Percentiles rank a stretch among this genome's conserved stretches.
Conservation (phyloP, 192 early-diverging fungal genomes). For the Coemansia sp. region DNA sequence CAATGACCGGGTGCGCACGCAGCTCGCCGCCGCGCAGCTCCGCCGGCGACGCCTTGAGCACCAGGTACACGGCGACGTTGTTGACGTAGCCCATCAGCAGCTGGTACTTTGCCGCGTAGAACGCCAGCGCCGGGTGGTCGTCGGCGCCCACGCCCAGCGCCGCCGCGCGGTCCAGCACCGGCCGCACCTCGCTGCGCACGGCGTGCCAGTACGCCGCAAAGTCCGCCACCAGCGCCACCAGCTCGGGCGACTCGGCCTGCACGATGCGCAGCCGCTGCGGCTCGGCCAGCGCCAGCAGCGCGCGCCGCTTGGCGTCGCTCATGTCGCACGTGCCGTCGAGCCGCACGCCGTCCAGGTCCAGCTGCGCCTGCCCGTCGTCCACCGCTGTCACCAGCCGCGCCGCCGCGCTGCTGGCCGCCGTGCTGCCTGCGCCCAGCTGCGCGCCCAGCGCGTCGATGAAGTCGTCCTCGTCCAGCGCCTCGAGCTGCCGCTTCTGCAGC, state of each 20-base stretch:
- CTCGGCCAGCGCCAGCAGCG: constrained; percentile 55
- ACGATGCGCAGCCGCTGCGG: constrained; percentile 63
- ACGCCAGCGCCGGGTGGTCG: constrained; percentile 48
- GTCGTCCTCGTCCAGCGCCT: no score
- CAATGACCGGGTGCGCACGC: constrained; percentile 82
- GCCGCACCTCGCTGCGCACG: constrained; percentile 38
- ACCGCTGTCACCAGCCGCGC: constrained; percentile 27
- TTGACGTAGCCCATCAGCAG: constrained; percentile 74
- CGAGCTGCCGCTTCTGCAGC: no score
- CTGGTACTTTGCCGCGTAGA: constrained; percentile 50
- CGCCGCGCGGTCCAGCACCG: constrained; percentile 24
- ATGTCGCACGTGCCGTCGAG: constrained; percentile 28
- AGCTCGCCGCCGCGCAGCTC: constrained; percentile 53
- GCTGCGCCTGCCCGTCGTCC: constrained; percentile 26
- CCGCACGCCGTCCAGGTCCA: constrained; percentile 21
- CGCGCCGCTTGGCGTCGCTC: constrained; percentile 31
- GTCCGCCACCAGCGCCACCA: constrained; percentile 64
- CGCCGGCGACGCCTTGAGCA: constrained; percentile 59
- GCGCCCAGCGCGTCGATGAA: no score
- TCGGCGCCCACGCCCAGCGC: constrained; percentile 26
- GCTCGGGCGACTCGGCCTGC: constrained; percentile 71
- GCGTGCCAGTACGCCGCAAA: constrained; percentile 24
- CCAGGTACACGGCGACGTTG: constrained; percentile 88
- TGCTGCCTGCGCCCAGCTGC: constrained; percentile 43
- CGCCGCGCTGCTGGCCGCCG: constrained; percentile 9